Evolutionary conservation across 768 basidiomycete species (phyloP).

Genomic region (Amanita polypyramis): DNA sequence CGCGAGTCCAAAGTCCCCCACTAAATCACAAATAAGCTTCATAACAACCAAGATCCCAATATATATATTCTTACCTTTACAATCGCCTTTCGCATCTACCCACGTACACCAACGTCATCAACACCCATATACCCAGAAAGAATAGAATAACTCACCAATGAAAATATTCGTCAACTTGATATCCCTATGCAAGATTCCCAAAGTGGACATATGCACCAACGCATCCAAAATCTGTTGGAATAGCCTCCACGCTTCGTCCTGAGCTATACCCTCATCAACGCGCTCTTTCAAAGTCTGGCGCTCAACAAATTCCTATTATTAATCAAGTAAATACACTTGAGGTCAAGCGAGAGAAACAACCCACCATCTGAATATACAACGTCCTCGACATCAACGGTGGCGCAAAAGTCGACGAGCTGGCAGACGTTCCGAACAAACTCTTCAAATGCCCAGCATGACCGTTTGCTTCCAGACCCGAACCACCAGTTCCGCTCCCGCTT

Average conservation of each 20-base stretch:
- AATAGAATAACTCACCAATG: constrained; percentile 47
- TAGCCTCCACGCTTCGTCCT: constrained; percentile 82
- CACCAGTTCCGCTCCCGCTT: background rate
- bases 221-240: constrained; percentile 89
- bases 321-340: background rate
- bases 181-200: constrained; percentile 83
- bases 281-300: constrained; percentile 85
- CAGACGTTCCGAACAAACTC: constrained; percentile 19
- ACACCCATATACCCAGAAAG: background rate
- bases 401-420: constrained; percentile 15
- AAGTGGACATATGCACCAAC: constrained; percentile 77
- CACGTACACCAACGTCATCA: background rate
- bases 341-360: constrained; percentile 24
- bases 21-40: constrained; percentile 21
- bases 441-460: constrained; percentile 15
- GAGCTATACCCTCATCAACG: constrained; percentile 70
- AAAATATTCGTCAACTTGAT: constrained; percentile 94
- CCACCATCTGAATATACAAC: constrained; percentile 84
- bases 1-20: constrained; percentile 91
- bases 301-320: constrained; percentile 73
- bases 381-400: constrained; percentile 38
- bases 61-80: constrained; percentile 39
- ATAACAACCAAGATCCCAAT: background rate
- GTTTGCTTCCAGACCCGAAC: constrained; percentile 13
- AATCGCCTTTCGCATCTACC: constrained; percentile 71